Evolutionary conservation across 805 yeast species (phyloP), one percentile per base, ranked within the genome.

Genomic region (Saturnispora ahearnii): DNA sequence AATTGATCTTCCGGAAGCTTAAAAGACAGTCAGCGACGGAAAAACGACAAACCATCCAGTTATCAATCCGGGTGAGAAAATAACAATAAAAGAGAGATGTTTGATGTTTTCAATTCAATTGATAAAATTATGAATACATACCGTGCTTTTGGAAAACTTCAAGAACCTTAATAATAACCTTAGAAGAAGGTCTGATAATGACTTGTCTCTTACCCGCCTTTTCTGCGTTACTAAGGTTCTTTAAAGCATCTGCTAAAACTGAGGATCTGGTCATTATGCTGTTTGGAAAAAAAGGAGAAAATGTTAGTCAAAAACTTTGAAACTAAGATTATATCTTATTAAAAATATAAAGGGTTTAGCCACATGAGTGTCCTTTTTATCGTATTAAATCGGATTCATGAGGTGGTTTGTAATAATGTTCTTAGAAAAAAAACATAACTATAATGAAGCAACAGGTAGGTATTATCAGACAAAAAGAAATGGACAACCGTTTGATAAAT

Each of bases 171-270:
- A 90, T 82, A 79, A 90, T 89, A 67, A 90, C 97, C 86, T 90
- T 90, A 71, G 96, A 90, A 50, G 97, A 88, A 62, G 97, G 97
- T 83, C 96, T 87, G 78, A 90, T 85, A 73, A 90, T 77, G 68
- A 90, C 97, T 80, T 90, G 97, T 79, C 97, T 87, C 82, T 90
- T 90, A 77, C 97, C 97, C 77, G 96, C 84, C 79, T 89, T 90
- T 79, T 90, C 96, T 77, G 97, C 97, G 77, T 90, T 90, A 93
- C 89, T 88, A 77, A 90, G 90, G 68, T 96, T 84, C 78, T 90
- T 90, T 68, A 90, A 84, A 72, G 97, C 97, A 79, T 90, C 97
- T 72, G 96, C 96, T 74, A 90, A 86, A 75, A 87, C 97, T 67
- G 97, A 90, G 63, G 96, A 81, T 81, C 97, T 90, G 74, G 96